Evolutionary conservation across 1,139 yeast genomes (phyloP), one percentile per base, ranked within the genome.

Genomic region (Arxiozyma heterogenica): DNA sequence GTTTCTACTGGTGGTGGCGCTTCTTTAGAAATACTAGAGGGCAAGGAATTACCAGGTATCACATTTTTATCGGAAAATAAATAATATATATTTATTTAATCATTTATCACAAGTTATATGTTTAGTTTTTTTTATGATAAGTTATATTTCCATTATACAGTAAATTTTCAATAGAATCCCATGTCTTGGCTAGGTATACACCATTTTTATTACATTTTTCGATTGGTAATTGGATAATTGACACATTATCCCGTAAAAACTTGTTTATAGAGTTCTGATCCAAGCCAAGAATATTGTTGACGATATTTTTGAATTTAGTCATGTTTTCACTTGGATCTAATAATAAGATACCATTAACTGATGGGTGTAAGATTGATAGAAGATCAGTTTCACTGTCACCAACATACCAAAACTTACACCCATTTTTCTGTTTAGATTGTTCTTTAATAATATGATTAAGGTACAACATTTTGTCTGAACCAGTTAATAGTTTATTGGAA

Each of bases 1-100:
- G 96, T 91, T 62, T 90, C 97, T 62, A 91, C 98, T 61, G 98
- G 98, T 77, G 98, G 98, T 76, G 98, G 98, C 82, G 98, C 98
- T 63, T 90, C 97, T 58, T 82, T 57, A 53, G 59, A 57, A 53
- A 52, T 57, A 49, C 51, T 57, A 52, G 59, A 57, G 54, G 59
- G 59, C 54, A 57, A 55, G 51, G 59, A 57, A 53, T 53, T 57
- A 50, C 59, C 59, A 53, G 59, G 59, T 57, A 57, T 57, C 53
- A 56, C 59, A 51, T 55, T 54, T 58, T 53, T 57, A 54, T 57
- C 59, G 49, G 57, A 57, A 50, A 55, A 54, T 8, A 27, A 7
- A 27, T 27, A 27, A 27, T 27, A 27, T 27, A 27, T 27, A 7
- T 27, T 27, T 27, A 27, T 27, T 8, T 27, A 27, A 8, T 27